Evolutionary conservation across 108 stramenopile genomes (phyloP), one percentile per base, ranked within the genome.

Genomic region (Licmophora abbreviata): DNA sequence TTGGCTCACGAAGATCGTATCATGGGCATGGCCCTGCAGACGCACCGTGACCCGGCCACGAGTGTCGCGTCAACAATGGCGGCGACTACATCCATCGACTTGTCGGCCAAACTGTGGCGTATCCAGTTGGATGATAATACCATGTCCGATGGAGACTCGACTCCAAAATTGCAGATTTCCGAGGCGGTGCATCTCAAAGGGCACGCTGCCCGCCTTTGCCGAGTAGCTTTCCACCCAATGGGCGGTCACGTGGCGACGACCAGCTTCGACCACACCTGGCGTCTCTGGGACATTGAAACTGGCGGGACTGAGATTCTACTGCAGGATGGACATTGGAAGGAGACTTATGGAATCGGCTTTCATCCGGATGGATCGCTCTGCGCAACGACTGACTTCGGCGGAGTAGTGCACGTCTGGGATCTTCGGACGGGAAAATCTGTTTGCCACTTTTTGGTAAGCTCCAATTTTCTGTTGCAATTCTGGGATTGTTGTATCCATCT

Each of bases 201-300:
- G 11, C 96, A 97, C 44, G 78, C 75, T 23, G 83, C 81, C 32
- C 88, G 97, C 17, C 72, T 99, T 12, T 86, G 91, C 56, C 76
- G 74, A 21, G 82, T 92, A 14, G 95, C 85, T 1, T 97, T 94
- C 54, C 98, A 99, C 65, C 97, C 98, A 1, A 30, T 63, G 31
- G 92, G 95, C 32, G 52, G 63, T 22, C 73, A 76, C 63, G 74
- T 97, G 2, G 98, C 81, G 17, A 97, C 95, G 1, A 93, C 95
- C 7, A 88, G 91, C 56, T 95, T 85, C 46, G 98, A 99, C 63
- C 88, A 92, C 60, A 95, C 97, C 4, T 99, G 98, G 98, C 64
- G 98, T 33, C 81, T 99, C 17, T 99, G 95, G 96, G 97, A 99
- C 66, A 77, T 93, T 1, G 94, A 94, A 63, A 93, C 89, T 20